Conservation (phyloP, 305 asterid genomes). For the Fraxinus platypoda region DNA sequence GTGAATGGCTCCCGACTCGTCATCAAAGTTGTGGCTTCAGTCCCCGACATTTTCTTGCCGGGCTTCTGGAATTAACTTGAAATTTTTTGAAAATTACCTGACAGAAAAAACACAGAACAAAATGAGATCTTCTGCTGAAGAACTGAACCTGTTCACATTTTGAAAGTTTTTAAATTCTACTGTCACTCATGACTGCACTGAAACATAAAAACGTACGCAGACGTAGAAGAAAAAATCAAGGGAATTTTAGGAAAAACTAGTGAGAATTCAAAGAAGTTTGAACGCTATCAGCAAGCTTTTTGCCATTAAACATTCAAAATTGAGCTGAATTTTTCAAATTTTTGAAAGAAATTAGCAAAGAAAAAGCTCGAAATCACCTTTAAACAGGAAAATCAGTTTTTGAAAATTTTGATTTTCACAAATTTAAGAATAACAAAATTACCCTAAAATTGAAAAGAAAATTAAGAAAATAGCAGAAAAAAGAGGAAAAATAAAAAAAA, state of each 20-base stretch:
- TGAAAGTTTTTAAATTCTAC: slow-evolving; percentile 8
- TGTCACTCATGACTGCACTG: neutral
- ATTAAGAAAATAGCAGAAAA: slow-evolving; percentile 23
- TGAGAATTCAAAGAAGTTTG: neutral
- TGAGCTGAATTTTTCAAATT: slow-evolving; percentile 25
- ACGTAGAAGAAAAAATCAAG: neutral
- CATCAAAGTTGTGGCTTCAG: slow-evolving; percentile 34
- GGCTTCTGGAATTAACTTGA: slow-evolving; percentile 28
- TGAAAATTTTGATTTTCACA: slow-evolving; percentile 22
- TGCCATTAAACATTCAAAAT: slow-evolving; percentile 19
- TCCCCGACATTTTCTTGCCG: slow-evolving; percentile 36
- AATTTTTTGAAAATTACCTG: slow-evolving; percentile 19
- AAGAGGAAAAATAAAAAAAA: slow-evolving; percentile 34
- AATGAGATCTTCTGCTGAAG: slow-evolving; percentile 33
- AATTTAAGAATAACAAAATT: slow-evolving; percentile 32
- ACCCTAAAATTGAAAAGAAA: slow-evolving; percentile 26
- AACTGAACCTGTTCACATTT: slow-evolving; percentile 15
- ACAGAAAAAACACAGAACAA: neutral
- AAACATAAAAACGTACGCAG: neutral
- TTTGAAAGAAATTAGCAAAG: slow-evolving; percentile 34
- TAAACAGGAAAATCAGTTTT: slow-evolving; percentile 31
- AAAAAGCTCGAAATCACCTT: slow-evolving; percentile 32
- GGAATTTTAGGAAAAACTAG: slow-evolving; percentile 20
- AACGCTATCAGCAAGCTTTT: neutral
- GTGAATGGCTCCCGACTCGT: slow-evolving; percentile 36